Evolutionary conservation across 2,329 filamentous ascomycete species (phyloP), one percentile per base, ranked within the genome.

Genomic region (Colletotrichum karsti): DNA sequence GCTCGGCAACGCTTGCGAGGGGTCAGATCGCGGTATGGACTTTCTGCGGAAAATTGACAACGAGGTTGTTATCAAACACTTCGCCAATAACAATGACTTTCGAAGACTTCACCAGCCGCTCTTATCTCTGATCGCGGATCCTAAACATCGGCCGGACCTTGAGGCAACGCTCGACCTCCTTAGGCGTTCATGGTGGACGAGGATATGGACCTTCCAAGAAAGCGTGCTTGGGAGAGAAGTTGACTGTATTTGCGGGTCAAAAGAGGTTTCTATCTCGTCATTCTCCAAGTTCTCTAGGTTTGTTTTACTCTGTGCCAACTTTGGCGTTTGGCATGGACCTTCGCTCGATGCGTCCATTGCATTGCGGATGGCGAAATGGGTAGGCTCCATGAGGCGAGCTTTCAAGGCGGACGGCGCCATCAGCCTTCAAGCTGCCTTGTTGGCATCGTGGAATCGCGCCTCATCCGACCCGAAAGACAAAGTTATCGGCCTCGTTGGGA

Each of bases 131-230:
- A 5, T 4, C 41, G 18, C 41, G 10, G 1, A 4, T 20, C 20
- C 0, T 0, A 2, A 44, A 44, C n/a, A n/a, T n/a, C n/a, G n/a
- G 0, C 3, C 18, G 41, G n/a, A 20, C 5, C 10, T 22, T 7
- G 7, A 15, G 54, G 33, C n/a, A 20, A 37, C 7, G 10, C 8
- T 2, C n/a, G 5, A 33, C 6, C 24, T 44, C n/a, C 18, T 56
- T 22, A 26, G 39, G 13, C 54, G 26, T 7, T n/a, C 1, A 3
- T 56, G 37, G 37, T 44, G 53, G 22, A 42, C 53, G 7, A 70
- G 64, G 5, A 69, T 72, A 30, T 73, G 72, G 72, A 73, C 71
- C 8, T 61, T 73, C 7, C 58, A 73, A 20, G 71, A 71, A 28
- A 66, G 71, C 18, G 18, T 68, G 0, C 15, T 33, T 24, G 54